A percentile compares a stretch with the other conserved stretches of the same genome.
phyloP scores from a whole-genome alignment of 2,329 filamentous ascomycete species.

The Pyrenochaeta sp. region DNA sequence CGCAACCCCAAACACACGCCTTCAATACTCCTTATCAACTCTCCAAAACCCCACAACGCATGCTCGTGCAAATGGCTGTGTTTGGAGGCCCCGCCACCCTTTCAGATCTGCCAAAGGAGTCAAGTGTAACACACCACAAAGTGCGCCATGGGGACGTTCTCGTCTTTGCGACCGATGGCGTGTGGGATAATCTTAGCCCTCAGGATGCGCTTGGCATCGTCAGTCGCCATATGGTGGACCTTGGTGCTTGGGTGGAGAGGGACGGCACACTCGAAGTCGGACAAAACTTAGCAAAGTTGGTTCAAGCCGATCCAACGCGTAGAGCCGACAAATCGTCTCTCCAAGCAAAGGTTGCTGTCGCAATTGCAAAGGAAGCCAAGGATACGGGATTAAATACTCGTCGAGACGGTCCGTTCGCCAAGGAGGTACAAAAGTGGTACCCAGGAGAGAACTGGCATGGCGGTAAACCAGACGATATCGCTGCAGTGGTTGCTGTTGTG shows the following conservation, averaged over 20 bases:
- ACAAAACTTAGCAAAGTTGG: constrained; percentile 65
- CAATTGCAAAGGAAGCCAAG: constrained; percentile 84
- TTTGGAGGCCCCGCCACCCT: constrained; percentile 77
- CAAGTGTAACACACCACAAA: constrained; percentile 77
- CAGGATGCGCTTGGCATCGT: constrained; percentile 87
- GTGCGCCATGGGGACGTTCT: constrained; percentile 91
- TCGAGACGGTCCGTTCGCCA: constrained; percentile 91
- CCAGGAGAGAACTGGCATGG: constrained; percentile 88
- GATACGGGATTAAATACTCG: constrained; percentile 81
- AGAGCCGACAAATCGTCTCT: constrained; percentile 63
- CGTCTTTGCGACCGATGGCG: constrained; percentile 92
- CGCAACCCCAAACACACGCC: constrained; percentile 88
- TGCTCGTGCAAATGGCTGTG: constrained; percentile 79
- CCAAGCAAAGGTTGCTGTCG: constrained; percentile 79
- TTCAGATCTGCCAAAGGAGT: constrained; percentile 84
- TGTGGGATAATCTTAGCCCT: constrained; percentile 94
- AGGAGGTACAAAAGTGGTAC: constrained; percentile 88
- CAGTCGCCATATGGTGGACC: constrained; percentile 76
- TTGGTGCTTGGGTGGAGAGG: constrained; percentile 76
- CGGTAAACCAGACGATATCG: constrained; percentile 96
- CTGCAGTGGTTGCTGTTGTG: constrained; percentile 73
- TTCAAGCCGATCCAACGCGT: constrained; percentile 57
- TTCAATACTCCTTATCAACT: constrained; percentile 99
- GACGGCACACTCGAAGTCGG: constrained; percentile 60
- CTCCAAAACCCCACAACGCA: constrained; percentile 81